These are phyloP conservation scores for Pseudogymnoascus sp. DNA, from an alignment of 2,329 filamentous ascomycete genomes.

Conservation along the genomic window DNA sequence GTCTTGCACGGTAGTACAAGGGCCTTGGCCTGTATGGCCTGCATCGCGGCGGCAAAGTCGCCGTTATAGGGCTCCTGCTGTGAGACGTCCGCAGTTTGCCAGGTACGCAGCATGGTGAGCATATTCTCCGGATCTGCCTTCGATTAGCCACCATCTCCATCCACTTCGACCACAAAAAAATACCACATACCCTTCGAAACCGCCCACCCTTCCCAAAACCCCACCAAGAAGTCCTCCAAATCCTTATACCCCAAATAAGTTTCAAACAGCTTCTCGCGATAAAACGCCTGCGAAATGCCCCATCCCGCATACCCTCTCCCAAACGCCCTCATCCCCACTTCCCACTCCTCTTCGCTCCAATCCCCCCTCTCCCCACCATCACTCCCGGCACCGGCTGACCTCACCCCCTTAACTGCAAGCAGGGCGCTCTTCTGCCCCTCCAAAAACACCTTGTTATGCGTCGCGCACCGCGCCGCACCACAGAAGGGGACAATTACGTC, in stretches of 20 bases:
- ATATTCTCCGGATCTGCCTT: constrained; percentile 62
- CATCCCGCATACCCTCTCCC: constrained; percentile 71
- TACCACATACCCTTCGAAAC: constrained; percentile 48
- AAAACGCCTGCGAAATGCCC: constrained; percentile 76
- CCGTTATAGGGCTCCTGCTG: constrained; percentile 61
- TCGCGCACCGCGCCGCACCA: constrained; percentile 53
- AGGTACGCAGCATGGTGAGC: constrained; percentile 68
- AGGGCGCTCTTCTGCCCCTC: constrained; percentile 56
- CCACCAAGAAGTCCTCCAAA: constrained; percentile 66
- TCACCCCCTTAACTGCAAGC: constrained; percentile 47
- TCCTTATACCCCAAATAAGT: constrained; percentile 55
- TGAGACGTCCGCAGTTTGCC: constrained; percentile 68
- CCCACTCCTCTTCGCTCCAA: constrained; percentile 48
- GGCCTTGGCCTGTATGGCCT: constrained; percentile 62
- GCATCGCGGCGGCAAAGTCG: constrained; percentile 58
- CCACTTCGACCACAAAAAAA: not conserved
- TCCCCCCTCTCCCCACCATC: constrained; percentile 33
- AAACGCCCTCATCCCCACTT: constrained; percentile 59
- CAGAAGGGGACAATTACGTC: constrained; percentile 60
- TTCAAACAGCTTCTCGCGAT: constrained; percentile 63
- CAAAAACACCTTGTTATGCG: constrained; percentile 63
- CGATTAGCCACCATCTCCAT: not conserved
- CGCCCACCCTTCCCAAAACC: constrained; percentile 72
- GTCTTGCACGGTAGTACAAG: constrained; percentile 65
- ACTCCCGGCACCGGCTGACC: constrained; percentile 39